A percentile compares a stretch with the other conserved stretches of the same genome.
Evolutionary conservation across 2,329 filamentous ascomycete genomes (phyloP).

Genomic region (Macrophomina phaseolina): DNA sequence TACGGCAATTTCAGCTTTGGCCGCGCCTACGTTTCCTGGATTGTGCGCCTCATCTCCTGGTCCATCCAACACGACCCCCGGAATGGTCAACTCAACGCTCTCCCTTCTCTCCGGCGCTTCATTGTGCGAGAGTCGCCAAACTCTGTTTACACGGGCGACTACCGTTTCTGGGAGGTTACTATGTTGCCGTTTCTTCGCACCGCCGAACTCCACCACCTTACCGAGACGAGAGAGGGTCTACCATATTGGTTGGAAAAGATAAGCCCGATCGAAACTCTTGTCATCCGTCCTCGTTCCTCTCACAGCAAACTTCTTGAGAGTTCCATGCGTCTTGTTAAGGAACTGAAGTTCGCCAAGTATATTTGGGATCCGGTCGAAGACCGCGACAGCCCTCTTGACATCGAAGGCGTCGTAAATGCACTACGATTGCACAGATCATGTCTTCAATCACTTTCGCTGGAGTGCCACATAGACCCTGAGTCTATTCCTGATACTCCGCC

Average conservation of each 20-base stretch:
- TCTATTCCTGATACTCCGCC: not conserved
- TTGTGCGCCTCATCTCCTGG: not conserved
- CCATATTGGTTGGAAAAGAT: conserved; percentile 2
- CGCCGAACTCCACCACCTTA: not conserved
- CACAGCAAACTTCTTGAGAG: not conserved
- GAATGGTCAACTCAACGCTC: not conserved
- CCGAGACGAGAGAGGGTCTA: not conserved
- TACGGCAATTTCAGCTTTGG: not conserved
- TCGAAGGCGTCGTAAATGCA: not conserved
- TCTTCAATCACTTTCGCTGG: not conserved
- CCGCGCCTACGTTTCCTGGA: not conserved
- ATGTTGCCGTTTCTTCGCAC: not conserved
- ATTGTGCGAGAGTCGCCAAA: not conserved
- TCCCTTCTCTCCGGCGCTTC: not conserved
- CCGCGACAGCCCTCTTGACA: not conserved
- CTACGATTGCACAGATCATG: not conserved
- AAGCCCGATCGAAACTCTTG: not conserved
- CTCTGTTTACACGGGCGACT: not conserved
- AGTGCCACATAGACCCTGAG: not conserved
- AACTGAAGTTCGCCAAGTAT: not conserved
- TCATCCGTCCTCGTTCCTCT: not conserved
- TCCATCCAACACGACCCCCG: not conserved
- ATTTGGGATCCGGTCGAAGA: not conserved
- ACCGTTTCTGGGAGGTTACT: not conserved
- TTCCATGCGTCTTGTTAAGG: not conserved